phyloP scores from a whole-genome alignment of 2,329 filamentous ascomycete genomes.

The Talaromyces islandicus region DNA sequence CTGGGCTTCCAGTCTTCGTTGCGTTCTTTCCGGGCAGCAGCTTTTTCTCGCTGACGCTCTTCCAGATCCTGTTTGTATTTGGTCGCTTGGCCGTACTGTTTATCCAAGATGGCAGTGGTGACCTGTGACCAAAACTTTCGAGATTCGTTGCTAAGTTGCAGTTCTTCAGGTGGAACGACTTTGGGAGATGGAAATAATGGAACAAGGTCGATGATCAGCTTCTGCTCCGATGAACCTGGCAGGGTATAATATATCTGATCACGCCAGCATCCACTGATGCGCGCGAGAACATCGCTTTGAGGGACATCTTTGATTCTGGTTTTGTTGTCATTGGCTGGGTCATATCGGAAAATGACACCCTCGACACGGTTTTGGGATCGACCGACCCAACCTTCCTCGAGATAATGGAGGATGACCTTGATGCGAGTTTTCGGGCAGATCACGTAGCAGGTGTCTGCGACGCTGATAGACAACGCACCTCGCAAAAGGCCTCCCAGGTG shows the following conservation, averaged over 20 bases:
- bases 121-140: conserved; percentile 82
- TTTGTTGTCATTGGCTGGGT: conserved; percentile 77
- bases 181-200: conserved; percentile 77
- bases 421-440: conserved; percentile 85
- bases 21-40: conserved; percentile 66
- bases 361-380: conserved; percentile 87
- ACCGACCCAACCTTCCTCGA: conserved; percentile 92
- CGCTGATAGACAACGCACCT: conserved; percentile 81
- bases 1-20: conserved; percentile 73
- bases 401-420: conserved; percentile 87
- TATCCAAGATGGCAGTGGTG: conserved; percentile 74
- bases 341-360: conserved; percentile 84
- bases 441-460: conserved; percentile 82
- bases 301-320: conserved; percentile 77
- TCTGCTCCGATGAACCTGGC: conserved; percentile 35
- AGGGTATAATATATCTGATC: conserved; percentile 59
- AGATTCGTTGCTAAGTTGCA: conserved; percentile 84
- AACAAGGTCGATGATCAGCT: conserved; percentile 77
- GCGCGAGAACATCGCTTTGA: conserved; percentile 73
- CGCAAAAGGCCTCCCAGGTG: conserved; percentile 82
- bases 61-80: conserved; percentile 85
- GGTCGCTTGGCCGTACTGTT: conserved; percentile 80
- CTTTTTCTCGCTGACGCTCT: conserved; percentile 80
- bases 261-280: conserved; percentile 83
- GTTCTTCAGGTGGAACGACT: conserved; percentile 65